Evolutionary conservation across 202 grass and related monocot genomes (phyloP), one percentile per base, ranked within the genome.

Genomic region (Cymbopogon flexuosus): DNA sequence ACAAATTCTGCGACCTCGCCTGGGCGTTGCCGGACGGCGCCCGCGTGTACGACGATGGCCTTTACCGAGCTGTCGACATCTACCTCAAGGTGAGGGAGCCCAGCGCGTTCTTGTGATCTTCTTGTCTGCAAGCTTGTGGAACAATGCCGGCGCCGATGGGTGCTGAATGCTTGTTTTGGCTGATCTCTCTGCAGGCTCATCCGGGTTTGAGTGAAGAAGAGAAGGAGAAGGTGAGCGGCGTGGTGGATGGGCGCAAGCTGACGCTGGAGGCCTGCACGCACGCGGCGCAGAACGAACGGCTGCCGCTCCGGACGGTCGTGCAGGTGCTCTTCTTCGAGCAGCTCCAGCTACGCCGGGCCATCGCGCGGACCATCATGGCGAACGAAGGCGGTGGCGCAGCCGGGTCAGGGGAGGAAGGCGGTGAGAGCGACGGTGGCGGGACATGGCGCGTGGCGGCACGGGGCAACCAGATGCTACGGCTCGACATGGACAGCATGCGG

Each of bases 291-390:
- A 96, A 99, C 13, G 96, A 99, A 22, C 88, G 96, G 70, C 82
- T 99, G 67, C 92, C 96, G 3, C 77, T 96, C 35, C 83, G 96
- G 60, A 88, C 96, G 6, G 93, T 99, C 0, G 92, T 99, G 56
- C 96, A 96, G 77, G 96, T 96, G 61, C 88, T 99, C 37, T 99
- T 99, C 89, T 99, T 99, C 85, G 96, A 99, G 87, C 96, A 99
- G 81, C 88, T 96, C 10, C 96, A 99, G 89, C 90, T 99, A n/a
- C 92, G 93, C 2, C 82, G 83, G 19, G 96, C 92, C 10, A 99
- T 99, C 27, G 86, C 90, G 0, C 72, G 72, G 49, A 96, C 96
- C 15, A 89, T 99, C 57, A 67, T 96, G 41, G 89, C 83, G 4
- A 86, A 88, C 15, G 92, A 93, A 54, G 82, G 65, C 37, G 85